These are phyloP conservation scores for Penicillium sp. DNA, from an alignment of 2,329 filamentous ascomycete genomes.

Conservation along the genomic window DNA sequence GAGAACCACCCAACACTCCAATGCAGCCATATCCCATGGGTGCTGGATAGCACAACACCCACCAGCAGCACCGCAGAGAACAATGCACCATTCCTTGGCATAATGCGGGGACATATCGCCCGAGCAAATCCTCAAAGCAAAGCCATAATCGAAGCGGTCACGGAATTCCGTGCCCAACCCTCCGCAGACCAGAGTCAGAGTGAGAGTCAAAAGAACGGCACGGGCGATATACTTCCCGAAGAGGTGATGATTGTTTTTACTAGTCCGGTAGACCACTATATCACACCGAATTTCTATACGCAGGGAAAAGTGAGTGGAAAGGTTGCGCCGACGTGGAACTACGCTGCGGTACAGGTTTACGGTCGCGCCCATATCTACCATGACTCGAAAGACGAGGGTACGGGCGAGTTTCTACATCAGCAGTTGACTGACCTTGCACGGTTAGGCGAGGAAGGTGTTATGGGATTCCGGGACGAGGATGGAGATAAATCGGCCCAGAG, in stretches of 20 bases:
- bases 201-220: background rate
- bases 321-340: constrained; percentile 71
- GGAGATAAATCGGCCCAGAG: background rate
- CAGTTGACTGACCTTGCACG: constrained; percentile 16
- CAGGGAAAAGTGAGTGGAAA: constrained; percentile 65
- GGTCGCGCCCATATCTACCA: constrained; percentile 16
- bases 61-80: background rate
- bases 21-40: constrained; percentile 23
- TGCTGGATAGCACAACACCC: constrained; percentile 9
- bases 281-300: constrained; percentile 62
- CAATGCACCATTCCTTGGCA: background rate
- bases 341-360: constrained; percentile 53
- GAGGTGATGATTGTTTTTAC: constrained; percentile 20
- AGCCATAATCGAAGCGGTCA: constrained; percentile 17
- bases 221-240: background rate
- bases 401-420: constrained; percentile 1
- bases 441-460: constrained; percentile 16
- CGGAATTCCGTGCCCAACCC: background rate
- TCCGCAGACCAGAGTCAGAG: background rate
- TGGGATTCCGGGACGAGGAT: constrained; percentile 5
- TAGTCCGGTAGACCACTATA: constrained; percentile 21
- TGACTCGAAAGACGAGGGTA: background rate
- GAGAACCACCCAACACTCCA: constrained; percentile 14
- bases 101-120: constrained; percentile 20
- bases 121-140: constrained; percentile 21